Conservation (phyloP, 2,329 filamentous ascomycete genomes). For the Fusarium verrucosum region DNA sequence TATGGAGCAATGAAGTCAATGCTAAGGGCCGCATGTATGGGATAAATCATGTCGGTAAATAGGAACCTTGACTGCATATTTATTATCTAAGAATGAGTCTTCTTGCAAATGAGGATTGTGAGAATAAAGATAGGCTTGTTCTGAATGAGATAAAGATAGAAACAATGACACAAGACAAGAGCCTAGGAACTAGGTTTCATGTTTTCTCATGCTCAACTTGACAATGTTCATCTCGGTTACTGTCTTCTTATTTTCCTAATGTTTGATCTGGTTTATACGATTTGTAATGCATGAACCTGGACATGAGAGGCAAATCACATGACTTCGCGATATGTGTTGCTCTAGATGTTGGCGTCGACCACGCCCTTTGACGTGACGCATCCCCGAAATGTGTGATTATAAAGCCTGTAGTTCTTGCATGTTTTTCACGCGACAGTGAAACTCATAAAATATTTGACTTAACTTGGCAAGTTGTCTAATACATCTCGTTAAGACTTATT, state of each 20-base stretch:
- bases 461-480: background rate
- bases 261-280: background rate
- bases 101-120: background rate
- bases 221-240: too few species aligned
- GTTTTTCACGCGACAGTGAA: background rate
- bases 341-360: constrained; percentile 39
- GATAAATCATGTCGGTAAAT: background rate
- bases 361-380: constrained; percentile 38
- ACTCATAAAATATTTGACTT: background rate
- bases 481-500: background rate
- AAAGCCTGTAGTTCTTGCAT: background rate
- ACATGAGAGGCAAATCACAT: constrained; percentile 34
- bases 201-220: background rate
- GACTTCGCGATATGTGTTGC: constrained; percentile 45
- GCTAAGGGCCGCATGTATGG: background rate
- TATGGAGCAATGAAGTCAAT: background rate
- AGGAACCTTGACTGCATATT: background rate
- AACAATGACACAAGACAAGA: background rate
- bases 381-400: constrained; percentile 1
- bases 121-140: background rate
- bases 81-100: background rate
- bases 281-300: background rate
- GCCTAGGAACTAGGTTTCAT: background rate
- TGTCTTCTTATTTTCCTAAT: background rate
- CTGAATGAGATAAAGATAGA: background rate